Evolutionary conservation across 805 yeast species (phyloP).

Genomic region (Pichia californica): DNA sequence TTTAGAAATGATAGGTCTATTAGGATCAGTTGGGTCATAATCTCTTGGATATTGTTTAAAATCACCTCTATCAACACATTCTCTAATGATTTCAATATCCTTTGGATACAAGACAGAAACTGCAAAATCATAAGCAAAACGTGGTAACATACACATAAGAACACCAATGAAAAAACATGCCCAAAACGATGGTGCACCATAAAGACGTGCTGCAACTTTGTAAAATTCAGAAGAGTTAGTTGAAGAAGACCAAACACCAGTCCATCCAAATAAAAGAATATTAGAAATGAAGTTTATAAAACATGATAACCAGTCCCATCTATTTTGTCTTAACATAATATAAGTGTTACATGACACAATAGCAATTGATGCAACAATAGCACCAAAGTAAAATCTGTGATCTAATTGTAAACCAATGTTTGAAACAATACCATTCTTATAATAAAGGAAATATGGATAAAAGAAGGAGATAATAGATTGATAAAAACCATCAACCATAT

Average conservation of each 20-base stretch:
- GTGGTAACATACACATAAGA: slow-evolving; percentile 56
- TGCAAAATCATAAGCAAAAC: slow-evolving; percentile 54
- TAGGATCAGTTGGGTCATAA: slow-evolving; percentile 79
- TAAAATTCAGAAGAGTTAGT: slow-evolving; percentile 51
- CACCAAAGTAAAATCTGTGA: slow-evolving; percentile 71
- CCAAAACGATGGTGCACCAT: slow-evolving; percentile 62
- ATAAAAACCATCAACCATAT: slow-evolving; percentile 71
- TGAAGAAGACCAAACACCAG: slow-evolving; percentile 70
- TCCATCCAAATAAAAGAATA: slow-evolving; percentile 62
- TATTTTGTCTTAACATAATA: slow-evolving; percentile 58
- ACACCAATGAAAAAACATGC: slow-evolving; percentile 61
- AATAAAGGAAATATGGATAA: slow-evolving; percentile 58
- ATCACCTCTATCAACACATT: slow-evolving; percentile 61
- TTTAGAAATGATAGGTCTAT: slow-evolving; percentile 46
- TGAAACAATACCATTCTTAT: slow-evolving; percentile 37
- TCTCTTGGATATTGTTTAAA: slow-evolving; percentile 57
- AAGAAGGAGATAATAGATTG: slow-evolving; percentile 69
- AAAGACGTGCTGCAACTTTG: slow-evolving; percentile 57
- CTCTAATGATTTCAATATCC: slow-evolving; percentile 70
- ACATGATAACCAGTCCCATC: slow-evolving; percentile 76
- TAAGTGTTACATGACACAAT: slow-evolving; percentile 62
- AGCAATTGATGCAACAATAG: slow-evolving; percentile 58
- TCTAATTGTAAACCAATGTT: slow-evolving; percentile 45
- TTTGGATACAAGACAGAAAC: slow-evolving; percentile 50
- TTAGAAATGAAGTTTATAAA: slow-evolving; percentile 53